Conservation (phyloP, 2,329 filamentous ascomycete species). For the Elsinoe batatas region DNA sequence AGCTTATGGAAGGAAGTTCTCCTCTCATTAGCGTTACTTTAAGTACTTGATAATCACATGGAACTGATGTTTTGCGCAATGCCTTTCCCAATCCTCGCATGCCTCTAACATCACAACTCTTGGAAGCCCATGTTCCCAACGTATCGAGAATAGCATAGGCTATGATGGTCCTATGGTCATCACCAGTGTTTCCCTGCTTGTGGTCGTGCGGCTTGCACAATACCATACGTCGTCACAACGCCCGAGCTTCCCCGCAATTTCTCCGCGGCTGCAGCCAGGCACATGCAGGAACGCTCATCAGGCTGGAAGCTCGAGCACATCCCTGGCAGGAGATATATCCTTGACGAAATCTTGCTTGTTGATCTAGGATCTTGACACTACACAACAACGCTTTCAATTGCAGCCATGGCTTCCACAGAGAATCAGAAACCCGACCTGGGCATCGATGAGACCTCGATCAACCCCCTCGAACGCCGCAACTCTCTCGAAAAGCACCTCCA, state of each 20-base stretch:
- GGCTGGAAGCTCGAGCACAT: not conserved
- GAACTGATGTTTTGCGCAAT: slow-evolving; percentile 9
- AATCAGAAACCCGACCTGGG: not conserved
- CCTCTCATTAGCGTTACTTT: slow-evolving; percentile 1
- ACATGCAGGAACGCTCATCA: slow-evolving; percentile 8
- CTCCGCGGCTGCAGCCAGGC: not conserved
- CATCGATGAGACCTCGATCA: slow-evolving; percentile 14
- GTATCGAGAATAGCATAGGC: too few species aligned
- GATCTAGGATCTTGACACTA: not conserved
- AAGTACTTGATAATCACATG: slow-evolving; percentile 11
- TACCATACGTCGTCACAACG: not conserved
- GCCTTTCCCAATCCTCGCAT: not conserved
- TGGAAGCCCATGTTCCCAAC: too few species aligned
- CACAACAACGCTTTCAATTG: not conserved
- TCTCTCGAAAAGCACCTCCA: slow-evolving; percentile 39
- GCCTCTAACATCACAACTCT: not conserved
- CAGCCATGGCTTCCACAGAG: slow-evolving; percentile 8
- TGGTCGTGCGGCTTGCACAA: too few species aligned
- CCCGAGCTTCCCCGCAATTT: slow-evolving; percentile 10
- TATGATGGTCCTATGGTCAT: too few species aligned
- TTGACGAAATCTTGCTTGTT: not conserved
- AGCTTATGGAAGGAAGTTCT: slow-evolving; percentile 5
- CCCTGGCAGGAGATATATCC: slow-evolving; percentile 1
- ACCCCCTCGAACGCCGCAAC: slow-evolving; percentile 20
- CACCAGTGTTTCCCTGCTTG: too few species aligned